Base-by-base conservation (phyloP, 129 eudicot species). In the Centella asiatica region DNA sequence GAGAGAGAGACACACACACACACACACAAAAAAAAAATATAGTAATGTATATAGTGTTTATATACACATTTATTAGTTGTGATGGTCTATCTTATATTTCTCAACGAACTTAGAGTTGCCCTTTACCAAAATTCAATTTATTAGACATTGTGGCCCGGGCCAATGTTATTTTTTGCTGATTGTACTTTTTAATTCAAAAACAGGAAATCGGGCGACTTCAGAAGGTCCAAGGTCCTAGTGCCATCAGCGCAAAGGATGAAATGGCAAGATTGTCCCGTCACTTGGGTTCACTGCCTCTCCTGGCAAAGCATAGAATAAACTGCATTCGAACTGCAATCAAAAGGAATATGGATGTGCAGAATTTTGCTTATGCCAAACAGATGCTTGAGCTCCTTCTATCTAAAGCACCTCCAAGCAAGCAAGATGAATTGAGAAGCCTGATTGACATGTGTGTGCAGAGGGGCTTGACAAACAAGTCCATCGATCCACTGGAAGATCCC, bases 181-280 rank as follows among this genome's bases (percentile, higher is more conserved):
- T 56, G 31, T 8, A 22, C 39, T 50, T 64, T 14, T 36, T 37
- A 33, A 50, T 32, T 29, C 36, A 27, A 15, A 49, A 37, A 40
- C 83, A 92, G 99, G 99, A 92, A 92, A 87, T 92, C 42, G 88
- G 77, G 39, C 84, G 99, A 32, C 77, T 92, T 50, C 99, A 92
- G 59, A 87, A 60, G 66, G 99, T 92, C 19, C 94, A 84, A 67
- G 99, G 99, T 36, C 72, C 95, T 18, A 82, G 81, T 71, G 99
- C 99, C 57, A 72, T 92, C 49, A 92, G 99, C 64, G 99, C 99
- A 40, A 92, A 92, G 65, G 99, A 92, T 31, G 99, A 92, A 74
- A 92, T 92, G 96, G 96, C 95, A 31, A 80, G 99, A 65, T 68
- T 92, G 45, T 80, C 99, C 6, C 96, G 96, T 37, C 99, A 92